A percentile compares a stretch with the other conserved stretches of the same genome.
phyloP scores from a whole-genome alignment of 148 eudicot genomes.

The Mesembryanthemum crystallinum region DNA sequence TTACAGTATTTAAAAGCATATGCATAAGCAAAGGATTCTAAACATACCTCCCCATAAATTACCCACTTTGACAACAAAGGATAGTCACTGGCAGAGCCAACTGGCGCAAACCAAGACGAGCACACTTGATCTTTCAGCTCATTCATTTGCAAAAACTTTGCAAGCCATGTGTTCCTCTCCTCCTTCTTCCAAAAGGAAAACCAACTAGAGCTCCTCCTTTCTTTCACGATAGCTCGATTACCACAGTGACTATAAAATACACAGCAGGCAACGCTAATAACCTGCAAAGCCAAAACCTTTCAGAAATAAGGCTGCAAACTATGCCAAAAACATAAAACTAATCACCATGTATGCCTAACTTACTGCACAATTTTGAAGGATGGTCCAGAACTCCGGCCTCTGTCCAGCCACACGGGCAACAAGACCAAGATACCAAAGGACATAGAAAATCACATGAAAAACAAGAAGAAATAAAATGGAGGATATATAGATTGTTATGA shows the following conservation, averaged over 20 bases:
- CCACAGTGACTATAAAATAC: constrained; percentile 99
- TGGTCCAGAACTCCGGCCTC: constrained; percentile 79
- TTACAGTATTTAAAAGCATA: neutral
- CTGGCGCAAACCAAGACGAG: constrained; percentile 98
- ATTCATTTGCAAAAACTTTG: constrained; percentile 72
- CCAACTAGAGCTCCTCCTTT: constrained; percentile 63
- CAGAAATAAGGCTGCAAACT: constrained; percentile 6
- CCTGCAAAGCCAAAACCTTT: constrained; percentile 48
- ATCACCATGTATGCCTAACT: constrained; percentile 28
- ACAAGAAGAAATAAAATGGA: constrained; percentile 88
- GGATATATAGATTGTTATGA: constrained; percentile 77
- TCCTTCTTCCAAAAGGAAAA: constrained; percentile 79
- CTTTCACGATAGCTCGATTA: constrained; percentile 74
- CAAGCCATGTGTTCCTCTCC: constrained; percentile 80
- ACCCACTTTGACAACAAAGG: constrained; percentile 98
- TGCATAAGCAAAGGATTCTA: neutral
- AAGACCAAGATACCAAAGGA: constrained; percentile 96
- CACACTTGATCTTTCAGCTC: constrained; percentile 89
- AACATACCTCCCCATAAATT: constrained; percentile 88
- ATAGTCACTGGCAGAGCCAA: constrained; percentile 98
- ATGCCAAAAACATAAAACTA: neutral
- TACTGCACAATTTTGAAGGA: constrained; percentile 96
- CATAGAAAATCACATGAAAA: constrained; percentile 83
- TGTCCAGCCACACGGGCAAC: constrained; percentile 94
- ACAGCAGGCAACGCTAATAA: constrained; percentile 94